phyloP scores from a whole-genome alignment of 257 asterid genomes.

The Gentiana straminea region DNA sequence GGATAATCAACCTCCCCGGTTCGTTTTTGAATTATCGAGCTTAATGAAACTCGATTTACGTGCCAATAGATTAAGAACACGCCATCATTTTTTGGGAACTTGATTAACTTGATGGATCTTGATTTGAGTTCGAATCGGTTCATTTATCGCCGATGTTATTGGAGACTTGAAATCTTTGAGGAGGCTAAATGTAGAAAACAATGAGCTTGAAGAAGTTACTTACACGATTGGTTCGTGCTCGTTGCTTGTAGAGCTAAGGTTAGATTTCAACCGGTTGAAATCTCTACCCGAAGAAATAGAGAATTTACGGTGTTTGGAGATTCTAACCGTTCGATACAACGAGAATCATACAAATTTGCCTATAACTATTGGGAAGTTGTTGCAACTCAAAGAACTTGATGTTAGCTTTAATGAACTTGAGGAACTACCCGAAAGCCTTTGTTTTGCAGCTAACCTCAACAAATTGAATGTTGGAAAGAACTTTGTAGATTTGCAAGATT shows the following conservation, averaged over 20 bases:
- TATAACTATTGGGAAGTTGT: conserved; percentile 47
- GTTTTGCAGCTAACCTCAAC: conserved; percentile 30
- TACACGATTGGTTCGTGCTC: too few species aligned
- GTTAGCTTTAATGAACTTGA: conserved; percentile 82
- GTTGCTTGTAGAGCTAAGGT: too few species aligned
- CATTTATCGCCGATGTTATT: conserved; percentile 51
- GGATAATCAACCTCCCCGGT: conserved; percentile 67
- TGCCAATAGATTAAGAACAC: conserved; percentile 52
- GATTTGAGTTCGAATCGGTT: too few species aligned
- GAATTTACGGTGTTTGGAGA: conserved; percentile 48
- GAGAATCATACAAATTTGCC: conserved; percentile 54
- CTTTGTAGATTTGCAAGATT: conserved; percentile 54
- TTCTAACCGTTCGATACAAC: conserved; percentile 67
- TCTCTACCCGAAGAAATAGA: conserved; percentile 72
- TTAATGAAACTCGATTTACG: conserved; percentile 53
- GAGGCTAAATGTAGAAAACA: too few species aligned
- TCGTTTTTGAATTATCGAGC: conserved; percentile 50
- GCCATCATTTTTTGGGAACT: conserved; percentile 58
- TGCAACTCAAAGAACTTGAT: conserved; percentile 48
- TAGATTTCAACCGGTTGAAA: too few species aligned
- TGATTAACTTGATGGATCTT: too few species aligned
- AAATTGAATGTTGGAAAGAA: conserved; percentile 61
- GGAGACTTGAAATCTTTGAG: conserved; percentile 45
- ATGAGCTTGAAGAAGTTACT: too few species aligned
- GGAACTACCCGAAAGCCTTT: conserved; percentile 53